These are phyloP conservation scores for Limonium bicolor DNA, from an alignment of 148 eudicot genomes.

Conservation along the genomic window DNA sequence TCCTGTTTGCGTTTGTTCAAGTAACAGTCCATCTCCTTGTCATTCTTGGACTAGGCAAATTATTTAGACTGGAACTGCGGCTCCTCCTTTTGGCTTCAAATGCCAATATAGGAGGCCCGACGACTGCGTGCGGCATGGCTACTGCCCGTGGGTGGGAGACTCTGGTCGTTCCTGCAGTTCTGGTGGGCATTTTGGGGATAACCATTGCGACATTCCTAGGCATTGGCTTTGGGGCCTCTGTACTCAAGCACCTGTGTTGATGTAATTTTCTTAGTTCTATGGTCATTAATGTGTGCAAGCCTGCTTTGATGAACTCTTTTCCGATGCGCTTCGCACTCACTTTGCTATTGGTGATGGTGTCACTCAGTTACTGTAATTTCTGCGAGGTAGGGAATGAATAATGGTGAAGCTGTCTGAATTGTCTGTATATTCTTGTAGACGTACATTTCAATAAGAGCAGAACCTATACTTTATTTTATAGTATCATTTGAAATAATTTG, in stretches of 20 bases:
- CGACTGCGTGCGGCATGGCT: constrained; percentile 99
- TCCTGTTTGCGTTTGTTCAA: constrained; percentile 70
- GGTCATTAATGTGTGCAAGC: no score
- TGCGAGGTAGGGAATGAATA: no score
- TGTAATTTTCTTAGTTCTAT: no score
- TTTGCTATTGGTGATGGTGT: no score
- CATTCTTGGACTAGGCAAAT: constrained; percentile 52
- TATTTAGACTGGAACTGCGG: constrained; percentile 39
- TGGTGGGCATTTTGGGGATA: constrained; percentile 79
- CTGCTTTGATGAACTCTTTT: no score
- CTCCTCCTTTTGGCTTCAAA: constrained; percentile 69
- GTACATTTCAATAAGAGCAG: no score
- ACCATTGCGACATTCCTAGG: constrained; percentile 78
- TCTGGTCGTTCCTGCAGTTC: constrained; percentile 66
- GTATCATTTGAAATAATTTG: no score
- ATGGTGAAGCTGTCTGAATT: no score
- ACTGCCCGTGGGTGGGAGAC: constrained; percentile 81
- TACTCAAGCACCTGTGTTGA: constrained; percentile 60
- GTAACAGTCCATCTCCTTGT: constrained; percentile 50
- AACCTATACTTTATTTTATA: no score
- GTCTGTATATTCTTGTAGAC: no score
- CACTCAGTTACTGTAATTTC: no score
- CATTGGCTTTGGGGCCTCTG: constrained; percentile 47
- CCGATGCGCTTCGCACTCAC: no score
- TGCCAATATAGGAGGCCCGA: constrained; percentile 91